A percentile compares a stretch with the other conserved stretches of the same genome.
Evolutionary conservation across 2,329 filamentous ascomycete genomes (phyloP).

Genomic region (Trichophaea hybrida): DNA sequence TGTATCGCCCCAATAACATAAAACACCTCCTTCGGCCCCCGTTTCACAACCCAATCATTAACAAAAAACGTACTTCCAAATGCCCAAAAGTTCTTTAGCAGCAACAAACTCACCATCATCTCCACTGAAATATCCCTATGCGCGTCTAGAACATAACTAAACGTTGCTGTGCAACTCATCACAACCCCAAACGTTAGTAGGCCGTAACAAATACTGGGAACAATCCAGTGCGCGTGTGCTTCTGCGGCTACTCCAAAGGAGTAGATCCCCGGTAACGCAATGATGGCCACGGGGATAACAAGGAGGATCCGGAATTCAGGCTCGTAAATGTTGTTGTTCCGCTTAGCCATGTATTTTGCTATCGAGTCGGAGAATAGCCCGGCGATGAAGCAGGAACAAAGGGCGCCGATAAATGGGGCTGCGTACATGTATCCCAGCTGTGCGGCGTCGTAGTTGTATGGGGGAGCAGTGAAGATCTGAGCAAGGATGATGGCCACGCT

Average conservation of each 20-base stretch:
- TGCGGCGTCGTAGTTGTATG: slow-evolving; percentile 19
- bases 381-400: slow-evolving; percentile 35
- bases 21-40: slow-evolving; percentile 19
- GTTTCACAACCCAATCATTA: slow-evolving; percentile 13
- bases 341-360: slow-evolving; percentile 22
- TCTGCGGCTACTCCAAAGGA: slow-evolving; percentile 28
- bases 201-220: slow-evolving; percentile 23
- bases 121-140: slow-evolving; percentile 22
- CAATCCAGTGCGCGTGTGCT: slow-evolving; percentile 28
- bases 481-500: slow-evolving; percentile 22
- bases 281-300: slow-evolving; percentile 28
- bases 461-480: slow-evolving; percentile 19
- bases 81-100: slow-evolving; percentile 24
- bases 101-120: slow-evolving; percentile 21
- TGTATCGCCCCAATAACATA: slow-evolving; percentile 20
- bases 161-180: slow-evolving; percentile 21
- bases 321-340: slow-evolving; percentile 28
- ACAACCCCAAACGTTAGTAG: slow-evolving; percentile 23
- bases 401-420: slow-evolving; percentile 35
- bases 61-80: slow-evolving; percentile 22
- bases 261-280: slow-evolving; percentile 30
- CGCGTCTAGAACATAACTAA: slow-evolving; percentile 20
- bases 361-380: slow-evolving; percentile 28
- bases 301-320: slow-evolving; percentile 32
- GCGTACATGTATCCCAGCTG: slow-evolving; percentile 31